Base-by-base conservation (phyloP, 1,284 basidiomycete species). In the Boletus holoroseus region DNA sequence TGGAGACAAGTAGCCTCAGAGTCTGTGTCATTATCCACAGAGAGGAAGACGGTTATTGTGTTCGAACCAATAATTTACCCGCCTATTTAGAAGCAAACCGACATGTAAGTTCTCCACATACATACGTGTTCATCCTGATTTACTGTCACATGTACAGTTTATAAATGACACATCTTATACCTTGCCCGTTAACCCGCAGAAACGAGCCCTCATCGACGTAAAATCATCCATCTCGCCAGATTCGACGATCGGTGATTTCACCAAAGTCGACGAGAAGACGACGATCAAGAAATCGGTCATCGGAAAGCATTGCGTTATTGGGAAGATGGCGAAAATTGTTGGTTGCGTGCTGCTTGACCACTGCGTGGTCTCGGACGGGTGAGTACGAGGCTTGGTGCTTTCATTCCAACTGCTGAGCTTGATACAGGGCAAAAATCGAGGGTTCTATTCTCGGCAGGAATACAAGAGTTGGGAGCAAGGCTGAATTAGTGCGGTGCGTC, bases 281-380 rank as follows among this genome's bases (percentile, higher is more conserved):
- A 85, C 76, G 30, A 85, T 99, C 68, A 98, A 96, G 69, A 86
- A 87, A 58, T 89, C 86, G 7, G 79, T 94, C 20, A 81, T 98
- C 22, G 95, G 95, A 5, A 80, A 85, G 54, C 91, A 94, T 62
- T 95, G 92, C 61, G 71, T 83, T 20, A 90, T 98, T 54, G 94
- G 93, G 11, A 91, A 85, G 64, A 87, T 87, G 71, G 87, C 81
- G 27, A 93, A 87, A 68, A 82, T 98, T 49, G 78, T 77, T 1
- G 88, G 90, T n/a, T 94, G 88, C 60, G 81, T 98, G 11, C 68
- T 99, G 26, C 79, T 96, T 67, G 94, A 97, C 63, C 90, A 93
- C 61, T 94, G 93, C 58, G 77, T 87, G 3, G 75, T 99, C 24
- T 90, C 79, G 26, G 91, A 95, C 55, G 90, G 90, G 90, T 90